Evolutionary conservation across 1,284 basidiomycete species (phyloP).

Genomic region (Volvariella volvacea): DNA sequence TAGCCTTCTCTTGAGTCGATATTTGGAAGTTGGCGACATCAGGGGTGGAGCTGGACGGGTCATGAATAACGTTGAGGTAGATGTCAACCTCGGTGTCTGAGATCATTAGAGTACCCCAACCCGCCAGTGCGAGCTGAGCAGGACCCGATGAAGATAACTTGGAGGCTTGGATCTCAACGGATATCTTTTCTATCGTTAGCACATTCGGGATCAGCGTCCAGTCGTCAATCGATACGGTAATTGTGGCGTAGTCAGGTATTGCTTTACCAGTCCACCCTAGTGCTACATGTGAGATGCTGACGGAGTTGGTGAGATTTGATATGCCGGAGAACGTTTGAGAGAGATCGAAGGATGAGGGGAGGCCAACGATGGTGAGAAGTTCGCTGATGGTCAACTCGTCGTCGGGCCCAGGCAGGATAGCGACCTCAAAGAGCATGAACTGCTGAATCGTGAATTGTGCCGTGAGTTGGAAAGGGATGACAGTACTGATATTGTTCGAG

Average conservation of each 20-base stretch:
- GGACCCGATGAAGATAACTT: not conserved
- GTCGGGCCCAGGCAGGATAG: slow-evolving; percentile 1
- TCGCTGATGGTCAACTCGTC: slow-evolving; percentile 2
- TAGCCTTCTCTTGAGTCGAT: not conserved
- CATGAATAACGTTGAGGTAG: not conserved
- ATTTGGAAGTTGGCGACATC: slow-evolving; percentile 3
- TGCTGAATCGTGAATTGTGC: slow-evolving; percentile 1
- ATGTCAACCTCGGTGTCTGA: slow-evolving; percentile 1
- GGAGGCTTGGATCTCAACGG: slow-evolving; percentile 1
- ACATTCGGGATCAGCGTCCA: no score
- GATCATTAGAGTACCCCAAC: slow-evolving; percentile 4
- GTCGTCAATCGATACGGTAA: no score
- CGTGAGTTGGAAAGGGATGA: slow-evolving; percentile 2
- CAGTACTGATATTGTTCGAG: not conserved
- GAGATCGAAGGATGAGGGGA: not conserved
- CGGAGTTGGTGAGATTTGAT: slow-evolving; percentile 2
- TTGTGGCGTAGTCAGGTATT: no score
- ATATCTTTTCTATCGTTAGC: not conserved
- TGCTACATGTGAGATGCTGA: slow-evolving; percentile 1
- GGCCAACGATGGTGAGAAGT: not conserved
- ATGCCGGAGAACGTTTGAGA: slow-evolving; percentile 1
- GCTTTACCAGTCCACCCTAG: slow-evolving; percentile 1
- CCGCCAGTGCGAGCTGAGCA: not conserved
- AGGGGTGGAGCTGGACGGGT: not conserved
- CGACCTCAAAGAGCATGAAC: not conserved